Evolutionary conservation across 257 asterid species (phyloP).

Genomic region (Cynanchum wilfordii): DNA sequence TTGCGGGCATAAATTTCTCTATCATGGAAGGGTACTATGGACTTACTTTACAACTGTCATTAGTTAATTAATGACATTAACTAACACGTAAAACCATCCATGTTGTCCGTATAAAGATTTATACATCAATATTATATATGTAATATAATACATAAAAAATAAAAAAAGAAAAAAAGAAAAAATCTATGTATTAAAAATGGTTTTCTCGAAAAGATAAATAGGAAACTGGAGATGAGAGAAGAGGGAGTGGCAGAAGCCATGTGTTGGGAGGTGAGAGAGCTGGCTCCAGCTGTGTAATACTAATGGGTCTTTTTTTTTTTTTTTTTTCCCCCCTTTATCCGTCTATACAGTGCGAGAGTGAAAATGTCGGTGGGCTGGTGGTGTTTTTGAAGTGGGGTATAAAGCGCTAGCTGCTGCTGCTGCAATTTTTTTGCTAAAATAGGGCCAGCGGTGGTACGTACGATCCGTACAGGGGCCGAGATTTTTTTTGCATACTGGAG

Average conservation of each 20-base stretch:
- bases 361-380: background rate
- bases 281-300: conserved; percentile 10
- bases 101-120: too few relatives aligned
- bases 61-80: too few relatives aligned
- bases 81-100: too few relatives aligned
- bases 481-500: background rate
- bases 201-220: too few relatives aligned
- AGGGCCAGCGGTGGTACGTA: conserved; percentile 1
- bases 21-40: too few relatives aligned
- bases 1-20: too few relatives aligned
- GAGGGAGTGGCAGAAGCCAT: background rate
- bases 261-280: background rate
- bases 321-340: background rate
- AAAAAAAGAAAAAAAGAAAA: too few relatives aligned
- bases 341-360: background rate
- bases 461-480: conserved; percentile 7
- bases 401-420: background rate
- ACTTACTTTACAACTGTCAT: too few relatives aligned
- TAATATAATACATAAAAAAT: too few relatives aligned
- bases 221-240: background rate
- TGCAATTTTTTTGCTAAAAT: background rate
- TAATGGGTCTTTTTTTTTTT: background rate
- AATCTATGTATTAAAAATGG: too few relatives aligned
- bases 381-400: background rate
- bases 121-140: too few relatives aligned